Percentiles rank a stretch among this genome's conserved stretches.
These are phyloP conservation scores for Poteriospumella lacustris DNA, from an alignment of 108 stramenopile genomes.

Conservation along the genomic window DNA sequence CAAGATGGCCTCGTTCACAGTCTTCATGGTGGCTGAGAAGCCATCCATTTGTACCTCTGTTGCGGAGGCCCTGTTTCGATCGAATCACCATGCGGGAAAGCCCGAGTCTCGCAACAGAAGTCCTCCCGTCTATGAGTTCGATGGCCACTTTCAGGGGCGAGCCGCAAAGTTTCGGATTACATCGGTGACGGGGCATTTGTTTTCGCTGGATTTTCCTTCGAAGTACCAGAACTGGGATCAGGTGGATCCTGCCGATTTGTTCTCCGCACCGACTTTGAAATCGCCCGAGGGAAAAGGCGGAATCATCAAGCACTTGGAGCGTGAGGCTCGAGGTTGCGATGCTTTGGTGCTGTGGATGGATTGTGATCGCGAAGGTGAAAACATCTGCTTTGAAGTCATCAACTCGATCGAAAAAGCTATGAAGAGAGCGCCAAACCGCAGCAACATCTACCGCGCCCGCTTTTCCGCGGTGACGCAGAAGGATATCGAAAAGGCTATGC, in stretches of 20 bases:
- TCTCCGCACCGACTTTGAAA: conserved; percentile 65
- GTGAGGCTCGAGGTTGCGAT: conserved; percentile 62
- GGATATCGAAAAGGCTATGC: background rate
- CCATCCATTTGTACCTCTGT: conserved; percentile 34
- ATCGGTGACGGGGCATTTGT: conserved; percentile 35
- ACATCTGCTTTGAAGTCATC: conserved; percentile 39
- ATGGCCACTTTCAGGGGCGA: conserved; percentile 27
- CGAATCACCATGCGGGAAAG: background rate
- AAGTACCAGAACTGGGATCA: conserved; percentile 32
- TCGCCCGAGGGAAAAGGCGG: conserved; percentile 66
- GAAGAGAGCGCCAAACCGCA: conserved; percentile 4
- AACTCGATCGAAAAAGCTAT: conserved; percentile 6
- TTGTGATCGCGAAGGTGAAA: conserved; percentile 68
- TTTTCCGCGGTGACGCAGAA: background rate
- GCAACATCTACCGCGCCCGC: background rate
- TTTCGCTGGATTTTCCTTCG: conserved; percentile 28
- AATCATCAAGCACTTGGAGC: conserved; percentile 74
- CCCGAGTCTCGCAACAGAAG: background rate
- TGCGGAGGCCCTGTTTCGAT: conserved; percentile 18
- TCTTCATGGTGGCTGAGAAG: conserved; percentile 40
- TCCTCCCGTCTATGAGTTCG: conserved; percentile 25
- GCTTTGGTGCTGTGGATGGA: conserved; percentile 88
- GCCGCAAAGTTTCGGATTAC: conserved; percentile 10
- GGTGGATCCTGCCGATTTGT: conserved; percentile 45
- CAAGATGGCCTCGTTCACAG: no score